Conservation (phyloP, 495 filamentous ascomycete species). For the Articulospora tetracladia region DNA sequence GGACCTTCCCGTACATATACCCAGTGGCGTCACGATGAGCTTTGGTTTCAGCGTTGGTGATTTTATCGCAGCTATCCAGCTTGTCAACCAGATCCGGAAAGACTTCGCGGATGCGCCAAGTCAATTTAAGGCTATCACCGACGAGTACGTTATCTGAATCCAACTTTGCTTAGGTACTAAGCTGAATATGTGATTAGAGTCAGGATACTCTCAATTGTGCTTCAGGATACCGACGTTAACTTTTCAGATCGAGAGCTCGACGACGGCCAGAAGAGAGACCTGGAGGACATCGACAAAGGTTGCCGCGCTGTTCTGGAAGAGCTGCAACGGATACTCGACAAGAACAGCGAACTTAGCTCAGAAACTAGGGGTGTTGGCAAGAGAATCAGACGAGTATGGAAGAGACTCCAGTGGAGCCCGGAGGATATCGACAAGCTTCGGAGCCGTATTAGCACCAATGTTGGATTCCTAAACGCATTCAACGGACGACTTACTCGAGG, state of each 20-base stretch:
- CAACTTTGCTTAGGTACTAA: conserved; percentile 24
- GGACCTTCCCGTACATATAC: no score
- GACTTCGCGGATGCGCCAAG: conserved; percentile 24
- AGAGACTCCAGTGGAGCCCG: conserved; percentile 27
- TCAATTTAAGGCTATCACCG: conserved; percentile 22
- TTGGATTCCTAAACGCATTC: conserved; percentile 19
- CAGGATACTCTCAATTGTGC: conserved; percentile 35
- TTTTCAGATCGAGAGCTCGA: conserved; percentile 1
- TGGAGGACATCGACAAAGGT: conserved; percentile 1
- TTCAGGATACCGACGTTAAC: not conserved
- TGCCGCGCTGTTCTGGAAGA: conserved; percentile 9
- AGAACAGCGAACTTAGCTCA: not conserved
- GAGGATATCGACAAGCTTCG: conserved; percentile 27
- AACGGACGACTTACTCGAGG: conserved; percentile 1
- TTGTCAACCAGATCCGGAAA: conserved; percentile 26
- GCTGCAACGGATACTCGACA: conserved; percentile 1
- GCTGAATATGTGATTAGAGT: conserved; percentile 8
- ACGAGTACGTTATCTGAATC: conserved; percentile 26
- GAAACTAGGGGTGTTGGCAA: not conserved
- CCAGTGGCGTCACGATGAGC: conserved; percentile 34
- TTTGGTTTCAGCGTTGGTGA: conserved; percentile 26
- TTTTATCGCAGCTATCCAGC: conserved; percentile 11
- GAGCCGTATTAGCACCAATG: conserved; percentile 22
- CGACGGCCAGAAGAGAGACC: conserved; percentile 2
- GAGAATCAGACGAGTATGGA: not conserved